These are phyloP conservation scores for Penicillium chermesinum DNA, from an alignment of 495 filamentous ascomycete species.

Conservation along the genomic window DNA sequence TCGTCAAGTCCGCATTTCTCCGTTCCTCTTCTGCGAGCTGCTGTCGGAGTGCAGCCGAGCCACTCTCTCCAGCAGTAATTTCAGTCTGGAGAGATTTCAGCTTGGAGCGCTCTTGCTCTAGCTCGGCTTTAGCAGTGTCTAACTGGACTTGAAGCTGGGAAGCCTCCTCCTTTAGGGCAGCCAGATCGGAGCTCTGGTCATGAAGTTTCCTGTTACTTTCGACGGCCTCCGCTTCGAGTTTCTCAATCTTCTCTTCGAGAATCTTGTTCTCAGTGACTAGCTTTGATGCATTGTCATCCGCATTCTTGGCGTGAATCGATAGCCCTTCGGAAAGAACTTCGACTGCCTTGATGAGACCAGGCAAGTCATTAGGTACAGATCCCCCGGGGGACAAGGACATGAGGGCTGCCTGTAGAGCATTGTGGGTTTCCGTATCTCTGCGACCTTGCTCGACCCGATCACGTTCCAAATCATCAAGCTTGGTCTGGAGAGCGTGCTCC, in stretches of 20 bases:
- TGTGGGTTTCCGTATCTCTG: conserved; percentile 46
- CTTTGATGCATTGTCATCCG: conserved; percentile 36
- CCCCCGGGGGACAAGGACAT: conserved; percentile 54
- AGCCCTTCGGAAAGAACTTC: conserved; percentile 56
- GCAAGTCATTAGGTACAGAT: conserved; percentile 51
- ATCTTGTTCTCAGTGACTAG: conserved; percentile 38
- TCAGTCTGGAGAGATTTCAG: conserved; percentile 59
- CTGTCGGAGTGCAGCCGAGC: conserved; percentile 68
- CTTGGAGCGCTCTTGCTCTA: conserved; percentile 61
- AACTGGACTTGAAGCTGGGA: conserved; percentile 55
- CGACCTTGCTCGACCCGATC: conserved; percentile 42
- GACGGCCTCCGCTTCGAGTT: conserved; percentile 37
- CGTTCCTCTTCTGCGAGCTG: conserved; percentile 65
- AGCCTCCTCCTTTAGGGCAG: conserved; percentile 37
- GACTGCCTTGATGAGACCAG: conserved; percentile 57
- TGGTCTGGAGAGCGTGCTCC: conserved; percentile 20
- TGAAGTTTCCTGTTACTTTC: conserved; percentile 44
- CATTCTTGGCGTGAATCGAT: conserved; percentile 39
- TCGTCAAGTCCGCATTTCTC: conserved; percentile 53
- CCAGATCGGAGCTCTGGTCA: conserved; percentile 32
- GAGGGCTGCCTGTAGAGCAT: conserved; percentile 58
- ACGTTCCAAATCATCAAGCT: conserved; percentile 46
- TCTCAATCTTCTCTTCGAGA: conserved; percentile 45
- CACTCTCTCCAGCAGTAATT: conserved; percentile 73
- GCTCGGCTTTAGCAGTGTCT: conserved; percentile 53